Evolutionary conservation across 2,329 filamentous ascomycete genomes (phyloP).

Genomic region (Exophiala calicioides): DNA sequence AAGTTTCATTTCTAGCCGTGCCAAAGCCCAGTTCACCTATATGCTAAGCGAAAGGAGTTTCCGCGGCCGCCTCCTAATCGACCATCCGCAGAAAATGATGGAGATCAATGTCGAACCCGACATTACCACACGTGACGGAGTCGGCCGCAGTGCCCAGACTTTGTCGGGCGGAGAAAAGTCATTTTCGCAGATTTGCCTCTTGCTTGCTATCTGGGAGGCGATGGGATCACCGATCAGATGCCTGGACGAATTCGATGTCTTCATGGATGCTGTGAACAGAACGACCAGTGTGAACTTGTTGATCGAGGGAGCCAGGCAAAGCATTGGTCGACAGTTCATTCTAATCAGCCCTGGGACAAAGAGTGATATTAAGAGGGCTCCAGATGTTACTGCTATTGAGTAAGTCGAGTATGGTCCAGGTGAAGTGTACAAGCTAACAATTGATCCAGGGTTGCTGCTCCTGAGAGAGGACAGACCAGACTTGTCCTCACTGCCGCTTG

Average conservation of each 20-base stretch:
- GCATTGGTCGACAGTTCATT: conserved; percentile 90
- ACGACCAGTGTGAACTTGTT: conserved; percentile 93
- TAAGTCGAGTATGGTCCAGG: conserved; percentile 31
- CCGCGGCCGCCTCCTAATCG: conserved; percentile 74
- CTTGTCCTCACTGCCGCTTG: conserved; percentile 38
- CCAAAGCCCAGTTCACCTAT: conserved; percentile 83
- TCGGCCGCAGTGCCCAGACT: conserved; percentile 83
- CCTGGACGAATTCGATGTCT: conserved; percentile 97
- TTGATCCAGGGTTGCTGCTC: conserved; percentile 43
- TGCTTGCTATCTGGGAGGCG: conserved; percentile 93
- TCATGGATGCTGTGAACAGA: conserved; percentile 97
- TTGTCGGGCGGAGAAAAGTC: conserved; percentile 96
- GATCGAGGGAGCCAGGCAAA: conserved; percentile 80
- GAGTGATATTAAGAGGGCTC: conserved; percentile 48
- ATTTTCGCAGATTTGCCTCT: conserved; percentile 91
- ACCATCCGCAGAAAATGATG: conserved; percentile 73
- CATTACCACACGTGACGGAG: conserved; percentile 66
- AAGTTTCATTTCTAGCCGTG: conserved; percentile 78
- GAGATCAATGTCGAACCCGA: conserved; percentile 75
- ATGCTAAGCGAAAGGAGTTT: conserved; percentile 87
- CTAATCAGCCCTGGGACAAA: conserved; percentile 93
- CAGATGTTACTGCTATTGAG: conserved; percentile 49
- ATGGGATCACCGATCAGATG: conserved; percentile 96
- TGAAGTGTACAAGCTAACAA: conserved; percentile 17
- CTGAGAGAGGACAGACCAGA: conserved; percentile 46